phyloP scores from a whole-genome alignment of 495 filamentous ascomycete species.

The Penicillium taxi region DNA sequence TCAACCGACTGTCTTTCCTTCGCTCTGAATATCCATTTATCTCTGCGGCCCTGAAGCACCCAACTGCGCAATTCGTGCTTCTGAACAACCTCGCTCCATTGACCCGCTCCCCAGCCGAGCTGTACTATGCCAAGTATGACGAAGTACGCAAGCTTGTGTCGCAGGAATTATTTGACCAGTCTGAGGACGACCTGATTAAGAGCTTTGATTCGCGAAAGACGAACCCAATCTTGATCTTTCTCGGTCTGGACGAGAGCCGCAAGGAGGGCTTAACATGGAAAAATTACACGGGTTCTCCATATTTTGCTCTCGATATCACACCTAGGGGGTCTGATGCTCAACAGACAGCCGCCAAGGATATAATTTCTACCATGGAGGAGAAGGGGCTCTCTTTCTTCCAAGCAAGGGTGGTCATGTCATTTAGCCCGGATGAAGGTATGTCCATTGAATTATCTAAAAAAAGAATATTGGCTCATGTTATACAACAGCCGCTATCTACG shows the following conservation, averaged over 20 bases:
- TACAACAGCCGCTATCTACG: constrained; percentile 71
- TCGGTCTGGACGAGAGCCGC: constrained; percentile 71
- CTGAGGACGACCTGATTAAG: constrained; percentile 65
- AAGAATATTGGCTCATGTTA: constrained; percentile 3
- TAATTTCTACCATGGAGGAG: constrained; percentile 50
- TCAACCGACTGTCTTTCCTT: constrained; percentile 80
- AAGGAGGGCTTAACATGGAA: constrained; percentile 46
- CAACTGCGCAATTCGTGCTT: constrained; percentile 62
- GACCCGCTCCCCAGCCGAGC: constrained; percentile 43
- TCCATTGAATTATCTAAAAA: not conserved
- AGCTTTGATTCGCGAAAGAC: constrained; percentile 65
- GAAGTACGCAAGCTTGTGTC: constrained; percentile 66
- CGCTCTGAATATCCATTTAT: constrained; percentile 74
- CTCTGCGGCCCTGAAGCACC: constrained; percentile 63
- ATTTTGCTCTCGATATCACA: constrained; percentile 85
- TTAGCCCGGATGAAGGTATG: constrained; percentile 55
- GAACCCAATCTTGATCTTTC: constrained; percentile 66
- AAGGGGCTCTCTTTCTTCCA: constrained; percentile 53
- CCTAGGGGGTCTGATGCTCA: constrained; percentile 52
- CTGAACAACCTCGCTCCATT: constrained; percentile 75
- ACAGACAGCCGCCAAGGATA: constrained; percentile 33
- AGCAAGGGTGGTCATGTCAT: constrained; percentile 48
- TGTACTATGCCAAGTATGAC: constrained; percentile 55
- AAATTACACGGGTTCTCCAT: constrained; percentile 66
- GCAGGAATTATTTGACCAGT: constrained; percentile 56